phyloP scores from a whole-genome alignment of 2,329 filamentous ascomycete species.

The Fusarium pseudonygamai region DNA sequence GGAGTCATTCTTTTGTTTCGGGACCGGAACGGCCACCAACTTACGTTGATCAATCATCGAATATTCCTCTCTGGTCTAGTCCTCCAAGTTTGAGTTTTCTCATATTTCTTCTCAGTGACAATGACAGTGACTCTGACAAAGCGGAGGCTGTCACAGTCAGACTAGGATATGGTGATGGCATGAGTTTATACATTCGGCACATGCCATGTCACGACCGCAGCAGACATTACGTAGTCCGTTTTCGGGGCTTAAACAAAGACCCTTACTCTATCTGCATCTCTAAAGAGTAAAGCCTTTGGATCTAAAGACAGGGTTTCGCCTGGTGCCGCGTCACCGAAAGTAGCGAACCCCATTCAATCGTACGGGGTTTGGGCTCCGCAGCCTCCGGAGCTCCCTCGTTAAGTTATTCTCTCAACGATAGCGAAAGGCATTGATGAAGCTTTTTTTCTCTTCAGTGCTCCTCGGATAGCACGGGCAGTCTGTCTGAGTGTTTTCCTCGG shows the following conservation, averaged over 20 bases:
- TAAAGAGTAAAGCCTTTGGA: constrained; percentile 12
- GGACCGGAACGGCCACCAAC: constrained; percentile 16
- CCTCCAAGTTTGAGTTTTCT: neutral
- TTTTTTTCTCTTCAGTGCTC: neutral
- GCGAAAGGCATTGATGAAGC: neutral
- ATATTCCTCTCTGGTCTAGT: neutral
- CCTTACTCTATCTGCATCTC: constrained; percentile 7
- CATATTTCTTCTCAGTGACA: neutral
- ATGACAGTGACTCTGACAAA: neutral
- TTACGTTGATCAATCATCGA: neutral
- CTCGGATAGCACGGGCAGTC: constrained; percentile 17
- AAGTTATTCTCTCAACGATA: neutral
- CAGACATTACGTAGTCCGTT: constrained; percentile 26
- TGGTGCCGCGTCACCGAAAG: constrained; percentile 32
- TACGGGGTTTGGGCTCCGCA: constrained; percentile 21
- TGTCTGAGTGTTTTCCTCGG: neutral
- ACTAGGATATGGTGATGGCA: neutral
- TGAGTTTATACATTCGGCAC: constrained; percentile 8
- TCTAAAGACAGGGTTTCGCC: constrained; percentile 11
- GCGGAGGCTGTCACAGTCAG: neutral
- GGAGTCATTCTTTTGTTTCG: neutral
- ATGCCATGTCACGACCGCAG: constrained; percentile 2
- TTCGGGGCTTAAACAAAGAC: constrained; percentile 17
- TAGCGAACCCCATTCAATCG: constrained; percentile 13
- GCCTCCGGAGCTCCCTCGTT: constrained; percentile 6